Base-by-base conservation (phyloP, 495 filamentous ascomycete species). In the Staphylotrichum longicolle region DNA sequence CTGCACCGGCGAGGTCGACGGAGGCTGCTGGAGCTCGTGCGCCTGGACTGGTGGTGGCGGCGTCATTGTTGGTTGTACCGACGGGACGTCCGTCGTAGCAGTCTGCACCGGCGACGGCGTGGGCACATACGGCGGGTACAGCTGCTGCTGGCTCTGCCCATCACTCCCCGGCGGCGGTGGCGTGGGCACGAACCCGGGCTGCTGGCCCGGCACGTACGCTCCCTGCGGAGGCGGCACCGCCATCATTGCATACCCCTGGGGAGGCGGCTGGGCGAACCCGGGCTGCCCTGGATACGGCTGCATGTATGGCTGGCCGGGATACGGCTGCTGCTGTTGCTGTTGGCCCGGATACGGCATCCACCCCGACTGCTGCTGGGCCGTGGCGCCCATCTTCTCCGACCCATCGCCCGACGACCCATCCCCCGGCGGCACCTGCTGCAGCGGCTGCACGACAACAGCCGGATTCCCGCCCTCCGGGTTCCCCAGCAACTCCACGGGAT, bases 401-500 rank as follows among this genome's bases (percentile, higher is more conserved):
- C 57, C 57, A 27, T 49, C 51, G 8, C 48, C 48, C 39, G 3
- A 1, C 10, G 47, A 1, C n/a, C 9, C 37, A 15, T 6, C 30
- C 12, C 51, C 42, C 14, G 15, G 49, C 33, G 55, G 55, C 6
- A 30, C 11, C 35, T 20, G 20, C 3, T 11, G 32, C 20, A 40
- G 48, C 37, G 12, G 47, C 57, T 10, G 45, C 32, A n/a, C 3
- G 15, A 42, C 57, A 1, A 60, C 41, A 5, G 10, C 41, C 7
- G 41, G 40, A 9, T 44, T 54, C 0, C 20, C 39, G 7, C 49
- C 51, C 8, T 55, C 52, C 35, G 59, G 58, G 7, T 61, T 55
- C 4, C 65, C 68, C 12, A 70, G 52, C 44, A 66, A 35, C 3
- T 68, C 65, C 45, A 66, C 76, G 59, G 66, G 82, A 64, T 84